A percentile compares a stretch with the other conserved stretches of the same genome.
Evolutionary conservation across 495 filamentous ascomycete species (phyloP).

Genomic region (Aspergillus affinis): DNA sequence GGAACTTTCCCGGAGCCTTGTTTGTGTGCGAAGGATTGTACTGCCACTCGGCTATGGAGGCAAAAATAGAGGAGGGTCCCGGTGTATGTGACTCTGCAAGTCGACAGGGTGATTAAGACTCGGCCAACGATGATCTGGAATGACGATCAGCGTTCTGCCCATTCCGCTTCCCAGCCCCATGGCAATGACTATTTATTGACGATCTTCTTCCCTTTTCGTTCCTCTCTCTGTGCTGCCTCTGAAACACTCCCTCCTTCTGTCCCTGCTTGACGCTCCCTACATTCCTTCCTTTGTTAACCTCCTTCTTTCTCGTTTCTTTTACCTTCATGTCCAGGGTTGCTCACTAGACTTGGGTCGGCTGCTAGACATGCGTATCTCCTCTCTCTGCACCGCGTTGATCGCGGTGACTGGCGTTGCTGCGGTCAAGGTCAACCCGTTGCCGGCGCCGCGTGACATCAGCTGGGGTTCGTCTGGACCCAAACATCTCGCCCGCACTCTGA

Average conservation of each 20-base stretch:
- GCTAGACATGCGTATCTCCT: conserved; percentile 33
- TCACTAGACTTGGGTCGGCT: background rate
- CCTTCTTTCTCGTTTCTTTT: background rate
- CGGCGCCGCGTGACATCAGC: conserved; percentile 51
- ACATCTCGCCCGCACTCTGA: conserved; percentile 26
- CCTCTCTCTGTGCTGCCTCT: background rate
- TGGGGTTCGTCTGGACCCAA: conserved; percentile 55
- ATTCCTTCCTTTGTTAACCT: background rate
- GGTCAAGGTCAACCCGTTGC: conserved; percentile 55
- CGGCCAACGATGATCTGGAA: background rate
- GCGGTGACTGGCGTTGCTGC: conserved; percentile 32
- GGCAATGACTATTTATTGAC: background rate
- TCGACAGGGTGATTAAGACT: too few relatives aligned
- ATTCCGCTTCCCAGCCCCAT: background rate
- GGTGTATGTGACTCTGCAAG: too few relatives aligned
- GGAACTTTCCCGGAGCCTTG: too few relatives aligned
- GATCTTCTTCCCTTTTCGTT: background rate
- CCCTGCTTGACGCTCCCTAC: background rate
- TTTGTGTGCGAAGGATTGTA: too few relatives aligned
- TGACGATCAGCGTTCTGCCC: background rate
- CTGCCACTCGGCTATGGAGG: background rate
- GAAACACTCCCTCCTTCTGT: background rate
- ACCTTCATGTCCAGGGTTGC: background rate
- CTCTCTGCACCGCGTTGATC: conserved; percentile 27
- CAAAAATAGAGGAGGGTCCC: background rate